Base-by-base conservation (phyloP, 495 filamentous ascomycete species). In the Hypoxylon fragiforme region DNA sequence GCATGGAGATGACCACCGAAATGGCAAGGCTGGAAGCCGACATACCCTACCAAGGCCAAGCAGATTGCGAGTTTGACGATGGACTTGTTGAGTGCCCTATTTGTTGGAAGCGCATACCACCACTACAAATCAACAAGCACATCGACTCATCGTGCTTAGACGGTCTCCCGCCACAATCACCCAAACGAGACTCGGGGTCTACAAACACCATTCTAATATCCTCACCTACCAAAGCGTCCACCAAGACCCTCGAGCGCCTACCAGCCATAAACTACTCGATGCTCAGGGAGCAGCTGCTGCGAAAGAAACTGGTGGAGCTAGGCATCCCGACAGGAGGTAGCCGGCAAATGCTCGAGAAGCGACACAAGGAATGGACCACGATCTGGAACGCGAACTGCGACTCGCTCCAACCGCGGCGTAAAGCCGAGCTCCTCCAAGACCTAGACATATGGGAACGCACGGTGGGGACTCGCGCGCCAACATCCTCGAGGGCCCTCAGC, bases 331-430 rank as follows among this genome's bases (percentile, higher is more conserved):
- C 80, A 4, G 71, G 65, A 57, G 94, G 94, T 2, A 63, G 81
- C 1, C 81, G 81, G 32, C 73, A 76, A 32, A 73, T 89, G 6
- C 69, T 97, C 19, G 85, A 94, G 63, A 81, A 78, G 58, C 81
- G 94, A 50, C 91, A 97, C 58, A 88, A 81, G 1, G 94, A 99
- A 72, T 99, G 91, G 91, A 77, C 92, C 58, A 97, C 92, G 35
- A 66, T 97, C 19, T 97, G 90, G 86, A 99, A 99, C 67, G 90
- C 95, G 11, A 97, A 97, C 58, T 92, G 90, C 69, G 94, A 99
- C 67, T 86, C 90, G 2, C 81, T 77, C 45, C 72, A 69, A 3
- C 90, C 89, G 1, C 86, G 87, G 62, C 71, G 77, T 3, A 90
- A 89, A 57, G 67, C 73, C 2, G 85, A 92, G 39, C 63, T 98